Evolutionary conservation across 2,329 filamentous ascomycete species (phyloP), one percentile per base, ranked within the genome.

Genomic region (Tricladium varicosporioides): DNA sequence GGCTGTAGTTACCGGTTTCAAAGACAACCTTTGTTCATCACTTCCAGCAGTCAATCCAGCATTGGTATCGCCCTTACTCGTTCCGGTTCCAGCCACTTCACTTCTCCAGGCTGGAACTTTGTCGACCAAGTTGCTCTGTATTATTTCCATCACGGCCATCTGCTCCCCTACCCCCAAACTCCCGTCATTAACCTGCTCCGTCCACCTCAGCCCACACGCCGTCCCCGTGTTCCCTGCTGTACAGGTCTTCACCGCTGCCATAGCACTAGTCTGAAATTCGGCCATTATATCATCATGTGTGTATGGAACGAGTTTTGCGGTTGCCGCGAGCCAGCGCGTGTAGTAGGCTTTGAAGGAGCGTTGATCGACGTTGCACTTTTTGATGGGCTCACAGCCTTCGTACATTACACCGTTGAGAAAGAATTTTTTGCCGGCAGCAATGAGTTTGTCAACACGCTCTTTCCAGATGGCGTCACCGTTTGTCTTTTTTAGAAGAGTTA

Each of bases 61-160:
- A 60, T 63, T 57, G 5, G 52, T 47, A 61, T 70, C 46, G 1
- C 69, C 68, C 9, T 51, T n/a, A 48, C 67, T 69, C 15, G 60
- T 69, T 49, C 82, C 82, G 13, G 76, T 81, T 1, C 66, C 64
- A 56, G 79, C 76, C 13, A 76, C 63, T 10, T 53, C 60, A 69
- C 40, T 61, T 18, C 57, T 59, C 53, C 60, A 65, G 1, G 73
- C 72, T 4, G 66, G 60, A 0, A 75, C 71, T 8, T 53, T 51
- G 18, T 62, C 60, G 9, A 70, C 62, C 27, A 79, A 67, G 49
- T 76, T 69, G 36, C 74, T 75, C 55, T 75, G 70, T 51, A 84
- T 80, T 8, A 87, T 76, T 62, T 89, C 85, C 69, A 89, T 73
- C 5, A 81, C 85, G 1, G 83, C 78, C 86, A 90, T 89, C 71